Evolutionary conservation across 345 rosid species (phyloP).

Genomic region (Hibiscus tridactylites): DNA sequence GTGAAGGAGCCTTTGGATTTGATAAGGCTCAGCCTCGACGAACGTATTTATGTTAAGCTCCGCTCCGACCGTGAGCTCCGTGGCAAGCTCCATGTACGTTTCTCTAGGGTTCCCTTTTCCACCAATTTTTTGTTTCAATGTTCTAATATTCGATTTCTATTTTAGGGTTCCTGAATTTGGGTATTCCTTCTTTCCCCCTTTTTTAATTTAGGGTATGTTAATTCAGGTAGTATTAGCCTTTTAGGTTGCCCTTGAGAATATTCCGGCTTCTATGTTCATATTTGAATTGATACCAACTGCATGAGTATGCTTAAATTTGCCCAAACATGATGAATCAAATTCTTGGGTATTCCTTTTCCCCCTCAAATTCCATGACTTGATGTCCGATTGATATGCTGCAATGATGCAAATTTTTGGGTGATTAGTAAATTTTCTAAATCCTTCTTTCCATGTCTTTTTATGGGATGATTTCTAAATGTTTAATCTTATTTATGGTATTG

Average conservation of each 20-base stretch:
- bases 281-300: neutral
- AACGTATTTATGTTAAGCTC: constrained; percentile 98
- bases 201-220: neutral
- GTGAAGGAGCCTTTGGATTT: constrained; percentile 99
- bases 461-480: neutral
- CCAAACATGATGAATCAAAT: neutral
- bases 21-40: constrained; percentile 92
- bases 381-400: neutral
- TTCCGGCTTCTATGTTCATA: neutral
- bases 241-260: neutral
- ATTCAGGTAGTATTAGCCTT: neutral
- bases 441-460: neutral
- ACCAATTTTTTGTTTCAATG: neutral
- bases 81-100: constrained; percentile 89
- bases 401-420: neutral
- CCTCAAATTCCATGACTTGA: neutral
- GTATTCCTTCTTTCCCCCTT: neutral
- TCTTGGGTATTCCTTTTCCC: neutral
- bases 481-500: neutral
- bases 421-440: neutral
- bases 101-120: neutral
- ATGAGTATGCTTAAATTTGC: neutral
- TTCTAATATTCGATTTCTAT: neutral
- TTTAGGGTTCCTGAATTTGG: neutral
- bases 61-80: constrained; percentile 99